Percentiles rank a stretch among this genome's conserved stretches.
phyloP scores from a whole-genome alignment of 108 stramenopile genomes.

The Skeletonema marinoi region DNA sequence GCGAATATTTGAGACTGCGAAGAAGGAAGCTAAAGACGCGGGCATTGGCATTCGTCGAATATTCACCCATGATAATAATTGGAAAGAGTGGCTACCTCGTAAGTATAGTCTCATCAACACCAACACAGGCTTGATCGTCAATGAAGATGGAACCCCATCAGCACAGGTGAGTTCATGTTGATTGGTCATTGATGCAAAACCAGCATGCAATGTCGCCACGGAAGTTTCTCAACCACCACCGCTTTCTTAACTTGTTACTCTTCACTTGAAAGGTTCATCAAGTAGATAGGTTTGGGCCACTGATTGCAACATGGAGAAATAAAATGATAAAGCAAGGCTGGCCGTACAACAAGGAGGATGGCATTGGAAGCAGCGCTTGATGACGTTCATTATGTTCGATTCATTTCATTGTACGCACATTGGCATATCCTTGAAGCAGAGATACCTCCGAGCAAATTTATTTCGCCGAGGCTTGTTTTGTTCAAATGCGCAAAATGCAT shows the following conservation, averaged over 20 bases:
- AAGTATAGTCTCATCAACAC: conserved; percentile 28
- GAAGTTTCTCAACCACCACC: background rate
- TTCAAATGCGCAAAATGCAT: no score
- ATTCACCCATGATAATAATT: background rate
- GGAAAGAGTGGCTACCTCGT: conserved; percentile 32
- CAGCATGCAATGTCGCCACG: background rate
- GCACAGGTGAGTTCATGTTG: conserved; percentile 7
- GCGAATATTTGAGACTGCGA: conserved; percentile 15
- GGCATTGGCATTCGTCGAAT: background rate
- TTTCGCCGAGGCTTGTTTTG: no score
- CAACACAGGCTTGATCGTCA: conserved; percentile 23
- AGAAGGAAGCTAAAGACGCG: conserved; percentile 4
- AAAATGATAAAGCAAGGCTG: conserved; percentile 19
- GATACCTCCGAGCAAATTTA: no score
- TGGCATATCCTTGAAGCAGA: no score
- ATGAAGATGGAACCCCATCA: conserved; percentile 27
- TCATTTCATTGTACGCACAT: no score
- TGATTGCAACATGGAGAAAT: conserved; percentile 11
- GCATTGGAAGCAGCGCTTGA: no score
- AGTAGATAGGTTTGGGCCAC: conserved; percentile 23
- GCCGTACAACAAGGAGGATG: conserved; percentile 12
- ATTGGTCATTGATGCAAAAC: background rate
- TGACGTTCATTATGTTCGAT: no score
- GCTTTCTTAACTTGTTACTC: background rate
- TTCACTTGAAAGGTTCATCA: conserved; percentile 12